Percentiles rank a stretch among this genome's conserved stretches.
phyloP scores from a whole-genome alignment of 805 yeast genomes.

The Kuraishia molischiana region DNA sequence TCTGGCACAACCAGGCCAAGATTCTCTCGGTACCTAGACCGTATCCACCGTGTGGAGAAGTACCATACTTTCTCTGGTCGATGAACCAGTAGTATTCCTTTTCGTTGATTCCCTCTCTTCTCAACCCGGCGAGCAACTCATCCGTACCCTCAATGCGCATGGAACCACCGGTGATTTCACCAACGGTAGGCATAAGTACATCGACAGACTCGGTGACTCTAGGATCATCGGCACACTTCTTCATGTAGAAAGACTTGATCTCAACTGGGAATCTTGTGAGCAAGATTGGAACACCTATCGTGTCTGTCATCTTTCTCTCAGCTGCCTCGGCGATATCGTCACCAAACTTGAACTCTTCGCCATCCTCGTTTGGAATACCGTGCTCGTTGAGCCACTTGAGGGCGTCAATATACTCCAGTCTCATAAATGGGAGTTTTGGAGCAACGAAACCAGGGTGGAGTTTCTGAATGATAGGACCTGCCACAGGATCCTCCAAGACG shows the following conservation, averaged over 20 bases:
- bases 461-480: conserved; percentile 83
- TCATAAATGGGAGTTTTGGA: conserved; percentile 79
- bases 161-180: conserved; percentile 98
- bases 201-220: conserved; percentile 98
- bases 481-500: conserved; percentile 81
- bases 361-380: conserved; percentile 91
- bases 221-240: conserved; percentile 79
- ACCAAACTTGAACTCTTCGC: conserved; percentile 87
- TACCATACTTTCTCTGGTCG: conserved; percentile 94
- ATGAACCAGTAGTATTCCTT: conserved; percentile 91
- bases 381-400: conserved; percentile 95
- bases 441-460: conserved; percentile 86
- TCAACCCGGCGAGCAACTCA: conserved; percentile 83
- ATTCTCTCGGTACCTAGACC: conserved; percentile 98
- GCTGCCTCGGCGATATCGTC: conserved; percentile 99
- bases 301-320: conserved; percentile 97
- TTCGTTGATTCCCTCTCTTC: conserved; percentile 82
- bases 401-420: conserved; percentile 88
- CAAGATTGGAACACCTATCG: conserved; percentile 85
- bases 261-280: conserved; percentile 93
- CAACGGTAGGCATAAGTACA: conserved; percentile 97
- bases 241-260: conserved; percentile 97
- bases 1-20: conserved; percentile 95
- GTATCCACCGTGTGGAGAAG: conserved; percentile 98
- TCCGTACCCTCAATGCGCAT: conserved; percentile 86